These are phyloP conservation scores for Penicillium sp. DNA, from an alignment of 2,329 filamentous ascomycete genomes.

Conservation along the genomic window DNA sequence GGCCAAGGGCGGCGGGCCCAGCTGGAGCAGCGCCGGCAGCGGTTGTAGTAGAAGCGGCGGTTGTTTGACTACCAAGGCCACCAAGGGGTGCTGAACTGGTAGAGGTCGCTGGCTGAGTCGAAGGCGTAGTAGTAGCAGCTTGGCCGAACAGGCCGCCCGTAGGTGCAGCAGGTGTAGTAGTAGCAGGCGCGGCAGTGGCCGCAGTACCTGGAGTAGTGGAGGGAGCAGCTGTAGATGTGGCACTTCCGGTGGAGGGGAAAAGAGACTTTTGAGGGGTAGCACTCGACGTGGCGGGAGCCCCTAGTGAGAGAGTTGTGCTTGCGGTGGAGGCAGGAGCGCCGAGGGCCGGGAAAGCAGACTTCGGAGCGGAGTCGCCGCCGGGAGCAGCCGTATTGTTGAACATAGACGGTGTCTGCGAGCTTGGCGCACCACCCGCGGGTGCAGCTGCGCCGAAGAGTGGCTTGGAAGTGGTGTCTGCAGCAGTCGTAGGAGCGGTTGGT, in stretches of 20 bases:
- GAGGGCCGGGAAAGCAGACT: conserved; percentile 30
- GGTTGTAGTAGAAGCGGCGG: conserved; percentile 25
- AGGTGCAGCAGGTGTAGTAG: conserved; percentile 26
- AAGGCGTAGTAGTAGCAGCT: conserved; percentile 30
- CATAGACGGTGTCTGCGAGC: conserved; percentile 28
- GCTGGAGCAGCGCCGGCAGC: conserved; percentile 32
- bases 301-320: conserved; percentile 21
- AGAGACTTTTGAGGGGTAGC: conserved; percentile 37
- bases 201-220: conserved; percentile 31
- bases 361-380: conserved; percentile 26
- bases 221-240: conserved; percentile 33
- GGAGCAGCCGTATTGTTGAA: conserved; percentile 33
- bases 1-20: conserved; percentile 52
- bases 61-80: conserved; percentile 10
- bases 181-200: conserved; percentile 32
- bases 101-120: conserved; percentile 22
- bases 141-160: conserved; percentile 26
- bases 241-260: conserved; percentile 32
- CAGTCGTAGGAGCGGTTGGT: conserved; percentile 27
- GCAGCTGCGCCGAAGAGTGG: conserved; percentile 30
- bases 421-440: conserved; percentile 18
- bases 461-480: conserved; percentile 29
- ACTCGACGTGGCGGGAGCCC: conserved; percentile 29
- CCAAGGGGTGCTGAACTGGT: neutral
- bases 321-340: conserved; percentile 18